Evolutionary conservation across 2,329 filamentous ascomycete genomes (phyloP).

Genomic region (Raffaelea ambrosiae): DNA sequence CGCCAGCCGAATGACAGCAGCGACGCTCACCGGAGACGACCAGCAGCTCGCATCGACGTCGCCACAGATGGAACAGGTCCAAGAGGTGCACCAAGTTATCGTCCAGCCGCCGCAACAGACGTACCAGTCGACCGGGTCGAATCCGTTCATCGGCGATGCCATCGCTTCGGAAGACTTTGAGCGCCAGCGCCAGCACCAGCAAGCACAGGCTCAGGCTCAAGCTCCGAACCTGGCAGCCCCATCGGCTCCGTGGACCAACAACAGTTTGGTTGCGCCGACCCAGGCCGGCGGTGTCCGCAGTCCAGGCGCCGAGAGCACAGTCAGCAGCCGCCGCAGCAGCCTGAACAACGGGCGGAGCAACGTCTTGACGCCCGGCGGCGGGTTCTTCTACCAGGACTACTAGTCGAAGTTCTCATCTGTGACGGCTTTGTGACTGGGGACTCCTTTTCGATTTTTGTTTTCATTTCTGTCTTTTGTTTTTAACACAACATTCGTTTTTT

Average conservation of each 20-base stretch:
- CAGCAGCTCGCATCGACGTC: too few relatives aligned
- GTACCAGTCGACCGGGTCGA: not conserved
- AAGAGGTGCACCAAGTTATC: not conserved
- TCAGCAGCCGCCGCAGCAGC: slow-evolving; percentile 1
- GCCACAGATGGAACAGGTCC: not conserved
- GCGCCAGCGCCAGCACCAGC: too few relatives aligned
- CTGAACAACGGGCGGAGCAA: slow-evolving; percentile 1
- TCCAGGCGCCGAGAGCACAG: not conserved
- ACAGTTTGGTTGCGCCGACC: not conserved
- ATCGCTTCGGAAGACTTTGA: too few relatives aligned
- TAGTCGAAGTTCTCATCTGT: too few relatives aligned
- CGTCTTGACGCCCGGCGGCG: slow-evolving; percentile 4
- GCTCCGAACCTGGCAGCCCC: not conserved
- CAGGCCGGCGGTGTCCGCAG: not conserved
- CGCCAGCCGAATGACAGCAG: not conserved
- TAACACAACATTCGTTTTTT: too few relatives aligned
- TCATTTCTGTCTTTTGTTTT: too few relatives aligned
- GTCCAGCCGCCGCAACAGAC: not conserved
- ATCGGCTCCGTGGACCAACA: not conserved
- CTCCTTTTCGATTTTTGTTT: not conserved
- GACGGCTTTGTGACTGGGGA: too few relatives aligned
- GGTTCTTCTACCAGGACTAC: slow-evolving; percentile 9
- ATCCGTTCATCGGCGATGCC: too few relatives aligned
- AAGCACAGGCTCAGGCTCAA: not conserved
- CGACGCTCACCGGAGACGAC: not conserved